Evolutionary conservation across 148 eudicot species (phyloP).

Genomic region (Vaccinium macrocarpon): DNA sequence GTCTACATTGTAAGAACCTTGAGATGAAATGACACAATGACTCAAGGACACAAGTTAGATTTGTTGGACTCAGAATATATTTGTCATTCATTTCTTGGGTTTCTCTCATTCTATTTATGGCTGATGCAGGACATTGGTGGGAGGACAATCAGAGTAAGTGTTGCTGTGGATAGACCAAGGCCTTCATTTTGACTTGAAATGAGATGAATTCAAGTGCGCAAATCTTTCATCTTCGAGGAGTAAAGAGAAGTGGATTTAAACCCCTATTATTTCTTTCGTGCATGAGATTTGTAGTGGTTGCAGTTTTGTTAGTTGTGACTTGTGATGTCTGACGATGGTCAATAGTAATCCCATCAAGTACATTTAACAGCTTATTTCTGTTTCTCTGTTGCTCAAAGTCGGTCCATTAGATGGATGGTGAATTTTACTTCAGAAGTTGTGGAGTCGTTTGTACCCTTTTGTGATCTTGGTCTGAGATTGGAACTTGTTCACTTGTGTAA

Average conservation of each 20-base stretch:
- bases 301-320: slow-evolving; percentile 4
- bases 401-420: not conserved
- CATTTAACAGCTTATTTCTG: not conserved
- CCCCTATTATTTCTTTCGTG: not conserved
- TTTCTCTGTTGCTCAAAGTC: not conserved
- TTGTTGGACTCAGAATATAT: not conserved
- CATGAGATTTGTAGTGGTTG: not conserved
- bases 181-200: slow-evolving; percentile 28
- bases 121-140: slow-evolving; percentile 46
- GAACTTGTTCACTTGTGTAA: not conserved
- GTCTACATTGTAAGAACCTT: not conserved
- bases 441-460: not conserved
- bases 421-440: not conserved
- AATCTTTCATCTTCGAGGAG: not conserved
- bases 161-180: slow-evolving; percentile 48
- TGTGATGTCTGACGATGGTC: slow-evolving; percentile 8
- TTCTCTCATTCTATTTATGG: not conserved
- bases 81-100: not conserved
- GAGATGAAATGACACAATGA: not conserved
- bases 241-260: not conserved
- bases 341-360: not conserved
- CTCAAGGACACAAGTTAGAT: not conserved
- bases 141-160: slow-evolving; percentile 45
- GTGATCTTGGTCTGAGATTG: not conserved
- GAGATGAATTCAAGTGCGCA: not conserved